Conservation (phyloP, 2,329 filamentous ascomycete genomes). For the Lachnellula willkommii region DNA sequence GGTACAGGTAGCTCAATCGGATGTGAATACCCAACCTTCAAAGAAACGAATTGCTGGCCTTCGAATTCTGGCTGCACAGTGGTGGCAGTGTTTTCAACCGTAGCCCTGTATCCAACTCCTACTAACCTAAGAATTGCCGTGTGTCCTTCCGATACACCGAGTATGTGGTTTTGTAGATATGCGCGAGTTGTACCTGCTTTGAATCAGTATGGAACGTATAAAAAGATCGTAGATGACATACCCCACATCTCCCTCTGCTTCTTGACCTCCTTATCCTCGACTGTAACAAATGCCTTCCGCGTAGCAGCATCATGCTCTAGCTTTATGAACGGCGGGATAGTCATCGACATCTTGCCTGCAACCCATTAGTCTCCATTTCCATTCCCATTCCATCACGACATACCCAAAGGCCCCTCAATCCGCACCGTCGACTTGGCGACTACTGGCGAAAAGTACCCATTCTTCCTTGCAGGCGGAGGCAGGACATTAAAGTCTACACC, state of each 20-base stretch:
- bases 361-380: conserved; percentile 9
- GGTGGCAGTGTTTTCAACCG: conserved; percentile 68
- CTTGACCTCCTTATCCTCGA: conserved; percentile 62
- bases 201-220: conserved; percentile 3
- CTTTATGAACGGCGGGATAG: conserved; percentile 72
- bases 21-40: conserved; percentile 97
- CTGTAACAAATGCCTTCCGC: conserved; percentile 60
- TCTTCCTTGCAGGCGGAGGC: conserved; percentile 41
- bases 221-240: conserved; percentile 34
- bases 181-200: conserved; percentile 75
- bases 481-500: conserved; percentile 73
- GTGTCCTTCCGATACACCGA: conserved; percentile 94
- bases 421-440: conserved; percentile 60
- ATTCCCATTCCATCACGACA: conserved; percentile 18
- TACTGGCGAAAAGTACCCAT: conserved; percentile 42
- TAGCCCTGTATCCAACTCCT: conserved; percentile 91
- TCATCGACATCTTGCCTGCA: conserved; percentile 66
- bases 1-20: conserved; percentile 87
- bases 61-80: conserved; percentile 63
- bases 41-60: conserved; percentile 80
- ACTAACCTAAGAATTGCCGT: conserved; percentile 88
- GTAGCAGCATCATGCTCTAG: conserved; percentile 61
- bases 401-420: conserved; percentile 76
- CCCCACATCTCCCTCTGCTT: conserved; percentile 96
- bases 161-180: conserved; percentile 83